Base-by-base conservation (phyloP, 257 asterid genomes). In the Penstemon eatonii region DNA sequence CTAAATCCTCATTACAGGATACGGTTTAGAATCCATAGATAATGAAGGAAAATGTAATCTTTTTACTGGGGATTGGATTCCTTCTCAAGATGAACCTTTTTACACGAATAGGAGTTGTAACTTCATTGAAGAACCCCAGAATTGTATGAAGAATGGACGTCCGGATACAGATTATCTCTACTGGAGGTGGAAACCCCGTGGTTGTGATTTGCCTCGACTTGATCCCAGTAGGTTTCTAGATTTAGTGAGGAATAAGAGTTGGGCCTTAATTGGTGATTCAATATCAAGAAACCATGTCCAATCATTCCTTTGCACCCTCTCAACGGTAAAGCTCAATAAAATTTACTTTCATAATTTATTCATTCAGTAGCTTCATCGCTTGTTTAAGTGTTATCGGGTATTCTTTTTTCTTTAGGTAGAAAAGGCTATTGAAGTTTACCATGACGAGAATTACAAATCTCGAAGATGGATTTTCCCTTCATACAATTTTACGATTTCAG, bases 261-360 rank as follows among this genome's bases (percentile, higher is more conserved):
- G 86, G 94, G 95, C 83, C 0, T 84, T 89, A 59, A 66, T 91
- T 45, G 98, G 98, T 10, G 96, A 91, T 80, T 91, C 98, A 19
- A 87, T 91, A 56, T 73, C 95, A 0, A 62, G 96, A 68, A 91
- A 91, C 82, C 98, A 91, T 59, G 84, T 84, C 8, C 89, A 91
- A 9, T 91, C 98, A 6, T 71, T 89, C 62, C 83, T 91, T 38
- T 91, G 98, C 71, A 53, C 79, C 8, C 96, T 91, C 58, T 87
- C 95, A 38, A 77, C 74, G 85, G 98, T 91, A 74, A 65, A 70
- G 57, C 25, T 60, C 4, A 2, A 6, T 63, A 6, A 54, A 25
- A 60, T 38, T 49, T 47, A 4, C 9, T 71, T 36, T 13, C 69
- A 40, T 11, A n/a, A 11, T 63, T 56, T 25, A 25, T 25, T 25